Evolutionary conservation across 805 yeast species (phyloP), one percentile per base, ranked within the genome.

Genomic region (Saccharomycopsis schoenii): DNA sequence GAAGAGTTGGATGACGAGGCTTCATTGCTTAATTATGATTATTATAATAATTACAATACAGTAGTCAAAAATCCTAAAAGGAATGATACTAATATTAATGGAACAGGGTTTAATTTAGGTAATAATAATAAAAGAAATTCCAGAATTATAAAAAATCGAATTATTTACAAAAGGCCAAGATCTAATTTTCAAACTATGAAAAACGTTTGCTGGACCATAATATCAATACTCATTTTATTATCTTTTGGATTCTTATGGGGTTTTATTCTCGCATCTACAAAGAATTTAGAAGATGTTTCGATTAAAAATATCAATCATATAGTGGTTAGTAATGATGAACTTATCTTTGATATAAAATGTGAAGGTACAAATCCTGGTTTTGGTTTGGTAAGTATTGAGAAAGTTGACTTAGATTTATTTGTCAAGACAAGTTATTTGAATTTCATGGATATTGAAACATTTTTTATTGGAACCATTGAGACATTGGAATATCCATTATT

Each of bases 331-430:
- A 85, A 85, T 65, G 96, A 91, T 68, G 97, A 90, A 69, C 74
- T 93, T 56, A 80, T 91, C 0, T 90, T 93, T 74, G 89, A 86
- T 69, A 74, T 93, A 67, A 80, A 82, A 1, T 82, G 90, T 24
- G 86, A 83, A 62, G 96, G 96, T 0, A 82, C 85, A 67, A 93
- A 93, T 70, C 97, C 97, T 0, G 97, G 97, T 0, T 80, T 92
- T 72, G 77, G 91, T 65, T 78, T 87, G 1, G 82, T 91, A 4
- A 74, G 76, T 1, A 77, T 92, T 1, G 75, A 77, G 51, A 82
- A 83, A 14, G 85, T 86, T 10, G 93, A 89, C 66, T 72, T 93
- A 51, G 97, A 93, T 70, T 77, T 93, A 1, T 93, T 93, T 76
- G 97, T 93, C 1, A 85, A 84, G 67, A 82, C 88, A 56, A 50